phyloP scores from a whole-genome alignment of 2,329 filamentous ascomycete genomes.

The Hymenoscyphus infarciens region DNA sequence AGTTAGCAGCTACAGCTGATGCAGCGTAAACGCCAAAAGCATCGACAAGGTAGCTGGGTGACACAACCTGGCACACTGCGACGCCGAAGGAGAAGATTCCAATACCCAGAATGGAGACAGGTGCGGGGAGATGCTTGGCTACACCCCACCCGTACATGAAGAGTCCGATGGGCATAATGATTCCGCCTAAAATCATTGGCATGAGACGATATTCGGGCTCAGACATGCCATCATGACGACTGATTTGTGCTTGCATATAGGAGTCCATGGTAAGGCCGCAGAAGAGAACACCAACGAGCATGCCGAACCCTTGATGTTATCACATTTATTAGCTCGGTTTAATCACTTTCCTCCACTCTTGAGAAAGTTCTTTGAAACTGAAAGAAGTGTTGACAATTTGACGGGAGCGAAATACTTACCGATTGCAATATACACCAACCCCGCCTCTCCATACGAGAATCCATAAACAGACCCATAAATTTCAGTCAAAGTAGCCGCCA shows the following conservation, averaged over 20 bases:
- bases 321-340: no score
- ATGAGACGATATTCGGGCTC: slow-evolving; percentile 1
- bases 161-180: neutral
- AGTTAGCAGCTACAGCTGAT: no score
- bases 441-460: slow-evolving; percentile 41
- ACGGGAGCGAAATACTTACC: slow-evolving; percentile 27
- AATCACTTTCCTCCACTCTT: no score
- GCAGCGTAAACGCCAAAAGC: no score
- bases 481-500: slow-evolving; percentile 26
- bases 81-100: no score
- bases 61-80: no score
- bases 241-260: neutral
- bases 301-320: neutral
- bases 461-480: slow-evolving; percentile 36
- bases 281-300: neutral
- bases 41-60: no score
- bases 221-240: neutral
- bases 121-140: no score
- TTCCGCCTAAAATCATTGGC: neutral
- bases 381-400: no score
- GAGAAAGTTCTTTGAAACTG: no score
- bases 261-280: neutral
- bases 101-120: no score
- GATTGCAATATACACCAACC: slow-evolving; percentile 45
- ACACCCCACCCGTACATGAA: neutral